phyloP scores from a whole-genome alignment of 2,329 filamentous ascomycete species.

The Tolypocladium ovalisporum region DNA sequence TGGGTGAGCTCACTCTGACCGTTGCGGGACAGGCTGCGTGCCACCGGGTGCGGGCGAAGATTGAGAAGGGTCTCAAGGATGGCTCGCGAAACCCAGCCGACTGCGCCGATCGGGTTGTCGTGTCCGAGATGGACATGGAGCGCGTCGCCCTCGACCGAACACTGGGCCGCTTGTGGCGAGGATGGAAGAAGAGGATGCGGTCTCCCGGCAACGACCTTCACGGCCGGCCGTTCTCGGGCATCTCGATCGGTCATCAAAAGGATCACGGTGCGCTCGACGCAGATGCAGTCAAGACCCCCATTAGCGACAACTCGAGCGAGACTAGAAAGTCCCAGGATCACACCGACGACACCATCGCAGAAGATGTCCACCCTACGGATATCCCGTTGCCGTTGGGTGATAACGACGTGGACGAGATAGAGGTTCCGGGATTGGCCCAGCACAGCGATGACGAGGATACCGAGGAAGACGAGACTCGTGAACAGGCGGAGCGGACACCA shows the following conservation, averaged over 20 bases:
- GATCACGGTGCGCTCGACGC: conserved; percentile 26
- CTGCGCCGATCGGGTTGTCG: conserved; percentile 56
- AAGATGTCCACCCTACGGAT: conserved; percentile 21
- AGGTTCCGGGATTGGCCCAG: conserved; percentile 57
- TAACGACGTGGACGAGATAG: conserved; percentile 69
- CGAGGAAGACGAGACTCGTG: conserved; percentile 25
- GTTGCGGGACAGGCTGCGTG: conserved; percentile 78
- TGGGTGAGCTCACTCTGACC: conserved; percentile 85
- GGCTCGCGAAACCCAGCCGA: conserved; percentile 34
- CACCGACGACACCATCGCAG: conserved; percentile 8
- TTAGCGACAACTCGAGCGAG: conserved; percentile 4
- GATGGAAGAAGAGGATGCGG: conserved; percentile 82
- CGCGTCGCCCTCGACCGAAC: conserved; percentile 83
- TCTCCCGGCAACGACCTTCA: conserved; percentile 38
- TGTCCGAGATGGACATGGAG: conserved; percentile 88
- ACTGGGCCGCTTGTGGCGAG: conserved; percentile 81
- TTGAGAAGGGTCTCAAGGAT: conserved; percentile 48
- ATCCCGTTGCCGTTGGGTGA: conserved; percentile 59
- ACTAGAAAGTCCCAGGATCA: conserved; percentile 7
- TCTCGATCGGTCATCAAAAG: conserved; percentile 22
- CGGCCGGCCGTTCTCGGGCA: conserved; percentile 37
- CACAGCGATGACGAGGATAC: conserved; percentile 53
- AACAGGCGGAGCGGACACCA: conserved; percentile 9
- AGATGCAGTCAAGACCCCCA: conserved; percentile 16
- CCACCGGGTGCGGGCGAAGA: conserved; percentile 48